Base-by-base conservation (phyloP, 1,284 basidiomycete species). In the Malassezia nana region DNA sequence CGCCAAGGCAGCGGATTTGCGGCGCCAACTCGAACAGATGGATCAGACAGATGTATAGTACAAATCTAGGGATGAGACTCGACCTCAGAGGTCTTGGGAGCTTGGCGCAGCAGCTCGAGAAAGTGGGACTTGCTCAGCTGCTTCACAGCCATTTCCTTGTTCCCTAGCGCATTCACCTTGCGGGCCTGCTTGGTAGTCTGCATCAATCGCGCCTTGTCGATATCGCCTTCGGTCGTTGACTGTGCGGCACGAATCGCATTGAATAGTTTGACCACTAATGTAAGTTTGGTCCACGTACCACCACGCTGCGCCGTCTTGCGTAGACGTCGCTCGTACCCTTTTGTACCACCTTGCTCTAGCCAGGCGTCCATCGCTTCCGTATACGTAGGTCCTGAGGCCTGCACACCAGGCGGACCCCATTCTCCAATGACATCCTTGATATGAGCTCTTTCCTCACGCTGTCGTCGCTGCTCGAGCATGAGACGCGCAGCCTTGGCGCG, bases 211-310 rank as follows among this genome's bases (percentile, higher is more conserved):
- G 39, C 64, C 29, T 63, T 59, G 16, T 67, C 57, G 43, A 67
- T 40, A 42, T 72, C 68, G 10, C 62, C 63, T 41, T 61, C 59
- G 0, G 65, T 64, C 3, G 70, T 69, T 0, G 59, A 59, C 47
- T 73, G 71, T 4, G 71, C 69, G 3, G 67, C 71, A 2, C 71
- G 62, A 30, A 73, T 73, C 2, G 69, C 71, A 50, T 73, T 73
- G 58, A 73, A 73, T 10, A 73, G 64, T 57, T 73, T 73, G 45
- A 73, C 71, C 3, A 73, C 62, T 59, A 24, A 13, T 12, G 39
- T 32, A 20, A 13, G 18, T 9, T 5, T 18, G 4, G 24, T 18
- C 9, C 25, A 44, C 41, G 46, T 28, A 56, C 57, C 66, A 60
- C 70, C 70, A 15, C 69, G 60, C 50, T 72, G 70, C 0, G 70